phyloP scores from a whole-genome alignment of 768 basidiomycete species.

The Pulveroboletus sp. region DNA sequence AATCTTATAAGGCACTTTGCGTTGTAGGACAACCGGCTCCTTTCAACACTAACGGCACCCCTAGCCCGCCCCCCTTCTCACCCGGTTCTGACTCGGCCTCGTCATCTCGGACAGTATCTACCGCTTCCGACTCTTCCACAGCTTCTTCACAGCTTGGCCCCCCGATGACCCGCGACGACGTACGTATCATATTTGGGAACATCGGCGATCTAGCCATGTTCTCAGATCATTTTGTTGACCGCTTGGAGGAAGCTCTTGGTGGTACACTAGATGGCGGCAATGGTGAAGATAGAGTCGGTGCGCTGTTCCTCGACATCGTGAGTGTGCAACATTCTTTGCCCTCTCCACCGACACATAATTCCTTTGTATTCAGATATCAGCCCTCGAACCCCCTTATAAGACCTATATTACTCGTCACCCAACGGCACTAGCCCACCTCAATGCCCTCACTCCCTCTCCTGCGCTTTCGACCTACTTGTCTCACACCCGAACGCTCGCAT shows the following conservation, averaged over 20 bases:
- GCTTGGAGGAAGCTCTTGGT: conserved; percentile 65
- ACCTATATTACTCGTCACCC: conserved; percentile 80
- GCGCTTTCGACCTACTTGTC: conserved; percentile 62
- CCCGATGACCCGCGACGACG: conserved; percentile 71
- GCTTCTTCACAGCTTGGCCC: conserved; percentile 47
- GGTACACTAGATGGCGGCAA: conserved; percentile 55
- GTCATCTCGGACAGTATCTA: conserved; percentile 38
- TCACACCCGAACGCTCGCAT: conserved; percentile 61
- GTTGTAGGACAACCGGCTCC: conserved; percentile 39
- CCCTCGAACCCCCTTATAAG: conserved; percentile 69
- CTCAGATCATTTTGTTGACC: conserved; percentile 60
- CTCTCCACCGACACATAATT: not conserved
- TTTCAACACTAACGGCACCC: conserved; percentile 28
- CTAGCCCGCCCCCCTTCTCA: conserved; percentile 25
- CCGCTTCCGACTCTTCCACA: conserved; percentile 48
- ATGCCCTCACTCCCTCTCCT: conserved; percentile 36
- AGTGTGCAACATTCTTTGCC: conserved; percentile 28
- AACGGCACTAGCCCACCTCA: conserved; percentile 66
- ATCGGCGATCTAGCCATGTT: conserved; percentile 71
- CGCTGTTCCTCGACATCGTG: conserved; percentile 65
- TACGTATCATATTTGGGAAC: conserved; percentile 71
- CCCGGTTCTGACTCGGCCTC: conserved; percentile 36
- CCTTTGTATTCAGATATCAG: conserved; percentile 49
- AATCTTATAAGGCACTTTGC: conserved; percentile 9
- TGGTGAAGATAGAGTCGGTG: conserved; percentile 68